Percentiles rank a stretch among this genome's conserved stretches.
These are phyloP conservation scores for Poronia punctata DNA, from an alignment of 495 filamentous ascomycete genomes.

Conservation along the genomic window DNA sequence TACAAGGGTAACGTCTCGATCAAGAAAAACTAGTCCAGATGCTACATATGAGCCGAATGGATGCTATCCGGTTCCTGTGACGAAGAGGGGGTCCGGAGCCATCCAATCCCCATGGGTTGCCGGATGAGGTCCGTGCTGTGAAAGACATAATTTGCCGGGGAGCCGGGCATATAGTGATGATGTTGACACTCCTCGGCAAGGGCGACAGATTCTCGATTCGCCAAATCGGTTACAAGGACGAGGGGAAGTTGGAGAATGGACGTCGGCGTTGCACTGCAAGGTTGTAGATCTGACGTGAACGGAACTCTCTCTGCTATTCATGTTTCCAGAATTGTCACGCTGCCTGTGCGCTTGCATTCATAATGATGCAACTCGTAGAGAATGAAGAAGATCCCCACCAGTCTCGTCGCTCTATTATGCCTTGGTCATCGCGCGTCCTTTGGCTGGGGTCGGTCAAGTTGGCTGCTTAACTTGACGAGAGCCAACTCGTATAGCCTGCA, in stretches of 20 bases:
- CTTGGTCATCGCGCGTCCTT: too few species aligned
- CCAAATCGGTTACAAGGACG: neutral
- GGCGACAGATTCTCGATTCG: conserved; percentile 5
- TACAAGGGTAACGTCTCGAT: too few species aligned
- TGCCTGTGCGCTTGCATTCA: neutral
- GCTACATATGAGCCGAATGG: too few species aligned
- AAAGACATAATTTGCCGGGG: conserved; percentile 9
- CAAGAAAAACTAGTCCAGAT: too few species aligned
- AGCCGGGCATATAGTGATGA: conserved; percentile 2
- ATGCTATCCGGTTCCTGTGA: too few species aligned
- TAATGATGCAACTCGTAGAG: too few species aligned
- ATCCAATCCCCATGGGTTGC: neutral
- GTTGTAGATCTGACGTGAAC: neutral
- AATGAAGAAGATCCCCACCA: too few species aligned
- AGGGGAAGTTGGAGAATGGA: neutral
- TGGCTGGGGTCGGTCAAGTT: too few species aligned
- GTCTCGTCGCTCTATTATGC: too few species aligned
- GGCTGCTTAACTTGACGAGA: too few species aligned
- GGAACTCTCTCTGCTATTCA: neutral
- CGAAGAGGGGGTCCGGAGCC: conserved; percentile 1
- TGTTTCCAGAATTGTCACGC: neutral
- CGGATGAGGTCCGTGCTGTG: too few species aligned
- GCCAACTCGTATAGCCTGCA: too few species aligned
- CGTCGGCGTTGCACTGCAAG: conserved; percentile 1
- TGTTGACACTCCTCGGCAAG: conserved; percentile 6